Percentiles rank a stretch among this genome's conserved stretches.
Conservation (phyloP, 2,329 filamentous ascomycete genomes). For the Cladosporium halotolerans region DNA sequence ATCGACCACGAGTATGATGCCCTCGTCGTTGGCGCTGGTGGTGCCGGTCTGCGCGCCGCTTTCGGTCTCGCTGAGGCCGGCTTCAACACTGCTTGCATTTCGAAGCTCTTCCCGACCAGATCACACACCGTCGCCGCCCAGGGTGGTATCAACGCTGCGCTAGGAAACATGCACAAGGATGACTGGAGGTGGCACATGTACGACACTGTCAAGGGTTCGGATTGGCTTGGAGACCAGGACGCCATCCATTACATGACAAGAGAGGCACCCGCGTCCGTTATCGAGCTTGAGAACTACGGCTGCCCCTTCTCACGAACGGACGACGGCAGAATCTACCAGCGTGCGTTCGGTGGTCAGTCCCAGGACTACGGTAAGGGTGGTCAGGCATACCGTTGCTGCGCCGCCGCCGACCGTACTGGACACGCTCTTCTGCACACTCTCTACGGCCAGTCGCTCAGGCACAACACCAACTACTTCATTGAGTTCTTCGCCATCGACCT, state of each 20-base stretch:
- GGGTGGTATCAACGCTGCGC: slow-evolving; percentile 80
- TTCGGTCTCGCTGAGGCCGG: slow-evolving; percentile 83
- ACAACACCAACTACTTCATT: slow-evolving; percentile 99
- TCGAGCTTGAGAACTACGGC: slow-evolving; percentile 95
- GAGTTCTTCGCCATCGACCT: slow-evolving; percentile 97
- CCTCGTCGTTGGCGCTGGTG: slow-evolving; percentile 81
- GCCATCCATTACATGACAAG: slow-evolving; percentile 98
- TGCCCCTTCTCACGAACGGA: slow-evolving; percentile 96
- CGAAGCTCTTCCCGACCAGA: slow-evolving; percentile 79
- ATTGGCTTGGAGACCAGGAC: slow-evolving; percentile 96
- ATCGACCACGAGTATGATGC: slow-evolving; percentile 99
- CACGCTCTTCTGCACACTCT: slow-evolving; percentile 97
- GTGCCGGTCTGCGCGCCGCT: slow-evolving; percentile 72
- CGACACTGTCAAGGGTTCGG: slow-evolving; percentile 94
- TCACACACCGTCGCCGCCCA: slow-evolving; percentile 72
- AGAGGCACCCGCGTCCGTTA: slow-evolving; percentile 83
- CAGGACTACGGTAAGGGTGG: slow-evolving; percentile 94
- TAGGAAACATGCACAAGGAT: slow-evolving; percentile 95
- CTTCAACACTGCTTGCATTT: slow-evolving; percentile 84
- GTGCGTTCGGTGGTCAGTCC: slow-evolving; percentile 96
- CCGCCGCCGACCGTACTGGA: slow-evolving; percentile 91
- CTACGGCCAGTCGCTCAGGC: slow-evolving; percentile 90
- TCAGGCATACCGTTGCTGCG: slow-evolving; percentile 95
- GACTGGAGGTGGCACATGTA: slow-evolving; percentile 99
- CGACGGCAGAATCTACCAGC: slow-evolving; percentile 96